These are phyloP conservation scores for Pulicaria dysenterica DNA, from an alignment of 129 eudicot species.

Conservation along the genomic window DNA sequence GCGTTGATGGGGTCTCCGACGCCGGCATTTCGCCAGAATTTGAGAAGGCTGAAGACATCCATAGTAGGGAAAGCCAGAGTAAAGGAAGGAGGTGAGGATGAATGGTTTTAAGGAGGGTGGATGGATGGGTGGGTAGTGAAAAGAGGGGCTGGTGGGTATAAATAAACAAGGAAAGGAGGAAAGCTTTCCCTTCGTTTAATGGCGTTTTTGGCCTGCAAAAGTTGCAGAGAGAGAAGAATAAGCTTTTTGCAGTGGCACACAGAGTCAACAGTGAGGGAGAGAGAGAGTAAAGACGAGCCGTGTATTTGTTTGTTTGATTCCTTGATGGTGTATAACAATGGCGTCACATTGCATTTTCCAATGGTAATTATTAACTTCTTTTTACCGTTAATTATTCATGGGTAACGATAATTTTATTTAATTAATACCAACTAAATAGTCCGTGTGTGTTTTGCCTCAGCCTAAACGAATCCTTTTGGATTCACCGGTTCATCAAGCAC, in stretches of 20 bases:
- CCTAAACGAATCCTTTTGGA: no score
- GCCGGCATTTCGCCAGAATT: conserved; percentile 64
- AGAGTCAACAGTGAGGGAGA: conserved; percentile 11
- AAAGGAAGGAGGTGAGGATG: background rate
- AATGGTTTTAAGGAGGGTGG: background rate
- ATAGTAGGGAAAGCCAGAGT: conserved; percentile 45
- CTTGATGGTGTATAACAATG: conserved; percentile 34
- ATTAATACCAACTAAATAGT: no score
- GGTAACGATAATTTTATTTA: no score
- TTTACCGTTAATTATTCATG: background rate
- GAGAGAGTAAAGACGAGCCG: conserved; percentile 28
- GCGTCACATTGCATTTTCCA: conserved; percentile 43
- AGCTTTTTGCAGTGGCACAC: conserved; percentile 38
- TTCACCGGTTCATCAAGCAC: no score
- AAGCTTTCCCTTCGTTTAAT: conserved; percentile 37
- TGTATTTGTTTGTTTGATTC: conserved; percentile 43
- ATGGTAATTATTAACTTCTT: conserved; percentile 17
- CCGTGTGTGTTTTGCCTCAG: no score
- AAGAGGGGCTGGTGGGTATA: conserved; percentile 5
- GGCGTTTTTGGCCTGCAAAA: conserved; percentile 39
- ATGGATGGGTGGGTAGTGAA: background rate
- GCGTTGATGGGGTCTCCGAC: conserved; percentile 30
- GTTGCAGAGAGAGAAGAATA: conserved; percentile 36
- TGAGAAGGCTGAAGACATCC: conserved; percentile 59
- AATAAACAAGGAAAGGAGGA: conserved; percentile 25